Conservation (phyloP, 129 eudicot genomes). For the Escallonia herrerae region DNA sequence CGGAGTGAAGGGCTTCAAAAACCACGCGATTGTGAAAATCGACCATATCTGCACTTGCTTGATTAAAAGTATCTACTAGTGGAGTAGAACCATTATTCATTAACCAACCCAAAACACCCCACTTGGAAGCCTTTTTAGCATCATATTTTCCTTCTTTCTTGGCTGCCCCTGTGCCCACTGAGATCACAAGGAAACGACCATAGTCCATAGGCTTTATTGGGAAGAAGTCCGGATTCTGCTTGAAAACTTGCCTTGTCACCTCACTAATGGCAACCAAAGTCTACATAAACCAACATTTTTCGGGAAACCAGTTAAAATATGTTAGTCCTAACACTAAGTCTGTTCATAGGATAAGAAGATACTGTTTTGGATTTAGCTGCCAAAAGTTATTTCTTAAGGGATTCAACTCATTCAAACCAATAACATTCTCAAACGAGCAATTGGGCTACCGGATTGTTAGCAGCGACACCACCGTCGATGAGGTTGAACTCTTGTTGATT, state of each 20-base stretch:
- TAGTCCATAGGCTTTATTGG: conserved; percentile 31
- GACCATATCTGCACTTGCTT: conserved; percentile 40
- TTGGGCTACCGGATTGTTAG: conserved; percentile 40
- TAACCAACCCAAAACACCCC: conserved; percentile 57
- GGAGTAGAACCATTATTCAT: conserved; percentile 25
- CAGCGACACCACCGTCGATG: conserved; percentile 50
- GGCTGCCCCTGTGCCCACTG: conserved; percentile 51
- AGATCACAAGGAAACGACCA: conserved; percentile 40
- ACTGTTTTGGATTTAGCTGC: too few relatives aligned
- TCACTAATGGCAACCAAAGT: conserved; percentile 57
- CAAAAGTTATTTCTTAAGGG: too few relatives aligned
- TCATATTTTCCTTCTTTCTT: conserved; percentile 31
- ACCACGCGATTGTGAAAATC: conserved; percentile 38
- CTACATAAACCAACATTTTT: conserved; percentile 12
- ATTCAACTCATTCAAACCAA: too few relatives aligned
- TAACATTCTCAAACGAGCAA: too few relatives aligned
- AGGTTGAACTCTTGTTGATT: conserved; percentile 37
- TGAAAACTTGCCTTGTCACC: conserved; percentile 39
- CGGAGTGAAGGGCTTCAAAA: conserved; percentile 33
- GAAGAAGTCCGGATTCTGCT: conserved; percentile 30
- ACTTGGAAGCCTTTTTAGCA: conserved; percentile 35
- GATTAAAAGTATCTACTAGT: conserved; percentile 19
- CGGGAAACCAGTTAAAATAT: too few relatives aligned
- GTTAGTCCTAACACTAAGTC: too few relatives aligned
- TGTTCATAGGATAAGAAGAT: too few relatives aligned